Base-by-base conservation (phyloP, 2,329 filamentous ascomycete genomes). In the Xylaria hypoxylon region DNA sequence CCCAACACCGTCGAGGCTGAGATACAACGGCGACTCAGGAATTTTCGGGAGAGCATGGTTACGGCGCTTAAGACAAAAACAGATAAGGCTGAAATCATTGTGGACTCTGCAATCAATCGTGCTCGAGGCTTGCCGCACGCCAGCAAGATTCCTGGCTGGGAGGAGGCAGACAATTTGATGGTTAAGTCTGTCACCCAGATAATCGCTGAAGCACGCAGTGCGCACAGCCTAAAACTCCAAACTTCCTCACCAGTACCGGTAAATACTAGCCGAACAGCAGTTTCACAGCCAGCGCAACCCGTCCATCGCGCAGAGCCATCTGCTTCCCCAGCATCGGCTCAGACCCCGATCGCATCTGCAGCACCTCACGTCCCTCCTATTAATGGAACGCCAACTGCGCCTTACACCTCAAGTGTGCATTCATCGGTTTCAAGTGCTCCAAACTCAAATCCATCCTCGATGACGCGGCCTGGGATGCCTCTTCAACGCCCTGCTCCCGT, bases 81-180 rank as follows among this genome's bases (percentile, higher is more conserved):
- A 3, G 72, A 76, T 17, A 72, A 74, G 26, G 76, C 76, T 26
- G 76, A 77, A 33, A 70, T 68, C 44, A 75, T 78, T 38, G 72
- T 78, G 6, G 76, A 78, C 40, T 72, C 75, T 17, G 76, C 76
- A 6, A 76, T 78, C 47, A 77, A 73, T 31, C 75, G 74, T 55
- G 76, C 76, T 38, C 74, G 73, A 60, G 76, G 76, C 24, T 63
- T 77, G 19, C 73, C 76, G 3, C 74, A 74, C 52, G 40, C 68
- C 15, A 73, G 69, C 26, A 70, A 70, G 10, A 68, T 75, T 57
- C 69, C 69, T 56, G 73, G 74, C 13, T 78, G 76, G 76, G 75
- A 76, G 47, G 70, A 76, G 61, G 76, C 73, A 50, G 72, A 77
- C 47, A 68, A 72, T 19, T 48, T 78, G 28, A 77, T 78, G 65